Evolutionary conservation across 306 rosid genomes (phyloP), one percentile per base, ranked within the genome.

Genomic region (Canavalia ensiformis): DNA sequence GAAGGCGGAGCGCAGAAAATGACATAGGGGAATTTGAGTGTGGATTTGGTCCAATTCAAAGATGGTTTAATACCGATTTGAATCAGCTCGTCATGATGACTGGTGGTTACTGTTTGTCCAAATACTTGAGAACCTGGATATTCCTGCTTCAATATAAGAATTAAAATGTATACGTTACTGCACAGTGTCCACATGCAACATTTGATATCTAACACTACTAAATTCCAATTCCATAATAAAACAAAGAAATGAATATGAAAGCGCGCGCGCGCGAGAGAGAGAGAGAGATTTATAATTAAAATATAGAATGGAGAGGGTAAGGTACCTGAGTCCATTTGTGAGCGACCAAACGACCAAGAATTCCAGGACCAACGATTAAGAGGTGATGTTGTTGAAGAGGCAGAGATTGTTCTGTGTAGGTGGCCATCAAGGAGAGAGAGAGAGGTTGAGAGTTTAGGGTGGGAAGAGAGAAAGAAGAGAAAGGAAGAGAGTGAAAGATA

Each of bases 1-100:
- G 87, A 90, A 31, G 99, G 99, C 5, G 99, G 99, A 58, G 98
- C 98, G 77, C 97, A 95, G 85, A 95, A 88, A 71, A 95, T 86
- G 45, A 95, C 93, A 81, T 81, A 86, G 7, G 99, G 96, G 87
- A 89, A 95, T 73, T 85, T 88, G 34, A 54, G 83, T 1, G 47
- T 6, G 46, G 50, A 72, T 64, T 87, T 80, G 9, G 85, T 83
- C 88, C 91, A 94, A 57, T 93, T 86, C 93, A 90, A 85, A 84
- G 92, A 88, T 0, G 98, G 98, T 68, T 74, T 78, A 71, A 95
- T 91, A n/a, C 89, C 94, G 84, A 88, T 70, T 47, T 90, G 73
- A 68, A 76, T 75, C 89, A 95, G 84, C 85, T 95, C 97, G 7
- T 93, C 88, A 25, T 95, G 99, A 85, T 93, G 99, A 88, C 87